Evolutionary conservation across 2,329 filamentous ascomycete species (phyloP), one percentile per base, ranked within the genome.

Genomic region (Pseudocercospora crystallina): DNA sequence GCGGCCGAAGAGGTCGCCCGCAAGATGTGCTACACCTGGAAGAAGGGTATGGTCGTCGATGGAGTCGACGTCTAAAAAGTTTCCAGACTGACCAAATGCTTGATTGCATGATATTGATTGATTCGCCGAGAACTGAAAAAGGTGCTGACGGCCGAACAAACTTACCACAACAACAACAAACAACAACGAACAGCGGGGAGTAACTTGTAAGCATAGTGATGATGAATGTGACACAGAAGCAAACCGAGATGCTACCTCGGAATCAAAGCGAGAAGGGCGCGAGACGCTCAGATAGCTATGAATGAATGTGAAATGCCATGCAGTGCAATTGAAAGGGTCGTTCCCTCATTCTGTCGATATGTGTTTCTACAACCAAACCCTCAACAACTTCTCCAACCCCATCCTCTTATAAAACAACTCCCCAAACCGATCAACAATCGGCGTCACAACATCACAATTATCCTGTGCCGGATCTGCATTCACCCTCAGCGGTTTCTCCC

Each of bases 21-120:
- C 58, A 63, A 81, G 60, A 83, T 94, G 78, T 87, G 92, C 75
- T 88, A 91, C 78, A 83, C 80, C 66, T 95, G 90, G 90, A 81
- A 82, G 70, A 92, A 91, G 83, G 89, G 89, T 61, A 78, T 88
- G 69, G 88, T 90, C 61, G 86, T 92, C 62, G 87, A 92, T 69
- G 87, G 87, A 58, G 83, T 91, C 69, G 89, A 94, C 74, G 87
- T 94, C 71, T 92, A 83, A 60, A 53, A 41, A 13, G 33, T 46
- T 43, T 51, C 20, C 20, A 26, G 20, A 26, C 20, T 4, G 20
- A 26, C 3, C 20, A 3, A 26, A 26, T 26, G 20, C 20, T 3
- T 26, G 20, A 26, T 26, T 26, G 20, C 20, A 26, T 26, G 20
- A 26, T 15, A 31, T 20, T 20, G 30, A 43, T 26, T 11, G 10